phyloP scores from a whole-genome alignment of 2,329 filamentous ascomycete species.

The Periconia digitata region DNA sequence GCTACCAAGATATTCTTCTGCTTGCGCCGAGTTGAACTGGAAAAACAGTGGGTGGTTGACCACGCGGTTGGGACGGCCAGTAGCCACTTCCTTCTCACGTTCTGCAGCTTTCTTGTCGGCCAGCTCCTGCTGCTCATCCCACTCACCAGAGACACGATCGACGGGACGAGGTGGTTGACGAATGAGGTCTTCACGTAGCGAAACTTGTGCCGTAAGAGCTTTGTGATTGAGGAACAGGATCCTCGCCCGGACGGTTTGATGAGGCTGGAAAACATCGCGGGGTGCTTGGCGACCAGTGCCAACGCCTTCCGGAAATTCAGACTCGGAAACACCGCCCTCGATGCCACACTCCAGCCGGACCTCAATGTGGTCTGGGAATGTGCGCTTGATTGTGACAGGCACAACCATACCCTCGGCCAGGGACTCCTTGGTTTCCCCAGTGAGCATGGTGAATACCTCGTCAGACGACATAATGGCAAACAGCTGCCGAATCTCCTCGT shows the following conservation, averaged over 20 bases:
- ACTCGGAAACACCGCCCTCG: conserved; percentile 81
- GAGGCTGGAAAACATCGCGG: conserved; percentile 68
- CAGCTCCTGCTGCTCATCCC: conserved; percentile 82
- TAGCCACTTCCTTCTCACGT: conserved; percentile 81
- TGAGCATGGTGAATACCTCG: conserved; percentile 94
- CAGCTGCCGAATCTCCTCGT: conserved; percentile 86
- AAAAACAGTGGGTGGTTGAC: conserved; percentile 98
- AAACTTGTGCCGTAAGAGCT: conserved; percentile 79
- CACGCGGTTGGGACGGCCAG: conserved; percentile 85
- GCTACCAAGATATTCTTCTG: conserved; percentile 88
- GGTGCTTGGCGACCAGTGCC: conserved; percentile 50
- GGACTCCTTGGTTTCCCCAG: conserved; percentile 84
- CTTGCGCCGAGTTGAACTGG: conserved; percentile 87
- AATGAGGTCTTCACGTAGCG: conserved; percentile 78
- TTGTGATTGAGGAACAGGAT: conserved; percentile 85
- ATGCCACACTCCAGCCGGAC: conserved; percentile 93
- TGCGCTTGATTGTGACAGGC: conserved; percentile 81
- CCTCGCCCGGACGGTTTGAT: conserved; percentile 87
- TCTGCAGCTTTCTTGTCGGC: conserved; percentile 76
- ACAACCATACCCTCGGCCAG: conserved; percentile 90
- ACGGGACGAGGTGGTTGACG: conserved; percentile 59
- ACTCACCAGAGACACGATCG: conserved; percentile 62
- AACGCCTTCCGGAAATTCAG: conserved; percentile 75
- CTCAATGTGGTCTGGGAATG: conserved; percentile 90
- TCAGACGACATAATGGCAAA: conserved; percentile 71